Evolutionary conservation across 1,284 basidiomycete species (phyloP).

Genomic region (Ganoderma meredithae): DNA sequence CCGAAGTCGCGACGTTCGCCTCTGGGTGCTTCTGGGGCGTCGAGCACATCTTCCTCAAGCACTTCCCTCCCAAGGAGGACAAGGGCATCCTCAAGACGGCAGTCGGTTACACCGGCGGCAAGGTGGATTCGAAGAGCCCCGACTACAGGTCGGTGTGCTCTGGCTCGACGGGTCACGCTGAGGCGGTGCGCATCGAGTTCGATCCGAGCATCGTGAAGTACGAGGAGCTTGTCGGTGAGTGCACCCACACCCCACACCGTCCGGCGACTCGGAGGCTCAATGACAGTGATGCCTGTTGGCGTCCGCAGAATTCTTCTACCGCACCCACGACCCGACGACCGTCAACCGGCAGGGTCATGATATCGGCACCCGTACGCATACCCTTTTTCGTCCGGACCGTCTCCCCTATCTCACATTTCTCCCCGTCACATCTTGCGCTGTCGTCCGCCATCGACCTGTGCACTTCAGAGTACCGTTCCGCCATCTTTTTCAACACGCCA

Average conservation of each 20-base stretch:
- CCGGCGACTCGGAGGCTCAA: background rate
- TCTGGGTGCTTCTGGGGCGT: constrained; percentile 83
- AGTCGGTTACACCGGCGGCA: constrained; percentile 87
- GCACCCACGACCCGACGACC: constrained; percentile 95
- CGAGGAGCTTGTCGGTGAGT: constrained; percentile 81
- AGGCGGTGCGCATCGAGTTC: constrained; percentile 88
- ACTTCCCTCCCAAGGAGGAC: constrained; percentile 72
- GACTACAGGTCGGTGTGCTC: constrained; percentile 83
- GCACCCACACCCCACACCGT: background rate
- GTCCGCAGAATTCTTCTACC: constrained; percentile 87
- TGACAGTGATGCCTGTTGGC: background rate
- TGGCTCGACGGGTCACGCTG: constrained; percentile 89
- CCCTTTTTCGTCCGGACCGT: background rate
- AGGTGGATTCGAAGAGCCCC: constrained; percentile 60
- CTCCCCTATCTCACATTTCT: constrained; percentile 1
- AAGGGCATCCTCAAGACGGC: constrained; percentile 75
- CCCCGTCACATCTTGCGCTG: too few relatives aligned
- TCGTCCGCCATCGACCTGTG: background rate
- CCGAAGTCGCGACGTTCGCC: constrained; percentile 82
- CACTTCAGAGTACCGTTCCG: constrained; percentile 89
- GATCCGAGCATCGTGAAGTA: constrained; percentile 83
- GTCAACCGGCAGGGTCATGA: constrained; percentile 82
- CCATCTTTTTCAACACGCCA: constrained; percentile 84
- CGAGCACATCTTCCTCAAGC: constrained; percentile 87
- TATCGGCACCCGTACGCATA: constrained; percentile 74